A percentile compares a stretch with the other conserved stretches of the same genome.
phyloP scores from a whole-genome alignment of 352 stramenopile genomes.

The Halophytophthora batemanensis region DNA sequence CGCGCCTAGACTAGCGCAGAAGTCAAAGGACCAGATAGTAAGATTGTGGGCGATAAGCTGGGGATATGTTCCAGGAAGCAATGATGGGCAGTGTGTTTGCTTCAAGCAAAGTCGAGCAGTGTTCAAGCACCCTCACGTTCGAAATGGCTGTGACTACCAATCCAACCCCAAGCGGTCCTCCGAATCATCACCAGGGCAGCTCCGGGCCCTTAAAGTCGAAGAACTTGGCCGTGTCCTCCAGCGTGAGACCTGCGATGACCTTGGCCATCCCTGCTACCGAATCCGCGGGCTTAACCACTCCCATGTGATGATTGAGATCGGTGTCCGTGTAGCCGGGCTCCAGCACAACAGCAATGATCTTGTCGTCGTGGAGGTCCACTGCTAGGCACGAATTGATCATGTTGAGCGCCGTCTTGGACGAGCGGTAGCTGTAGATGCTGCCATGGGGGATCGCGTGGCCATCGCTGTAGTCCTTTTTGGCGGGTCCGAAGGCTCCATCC shows the following conservation, averaged over 20 bases:
- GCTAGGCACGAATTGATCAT: constrained; percentile 45
- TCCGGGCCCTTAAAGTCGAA: constrained; percentile 36
- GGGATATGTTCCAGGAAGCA: too few species aligned
- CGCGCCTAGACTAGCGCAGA: too few species aligned
- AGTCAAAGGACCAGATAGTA: too few species aligned
- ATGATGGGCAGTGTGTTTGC: too few species aligned
- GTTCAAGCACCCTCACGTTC: too few species aligned
- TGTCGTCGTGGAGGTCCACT: constrained; percentile 41
- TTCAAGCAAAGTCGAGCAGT: too few species aligned
- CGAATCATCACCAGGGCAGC: constrained; percentile 53
- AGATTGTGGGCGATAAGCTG: too few species aligned
- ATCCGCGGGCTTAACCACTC: constrained; percentile 27
- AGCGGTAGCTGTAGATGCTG: constrained; percentile 73
- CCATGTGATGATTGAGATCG: constrained; percentile 34
- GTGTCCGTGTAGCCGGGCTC: constrained; percentile 52
- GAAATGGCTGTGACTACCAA: too few species aligned
- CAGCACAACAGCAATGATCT: constrained; percentile 37
- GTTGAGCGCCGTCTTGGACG: constrained; percentile 71
- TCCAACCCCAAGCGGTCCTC: too few species aligned
- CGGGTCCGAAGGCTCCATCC: constrained; percentile 6
- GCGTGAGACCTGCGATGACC: constrained; percentile 27
- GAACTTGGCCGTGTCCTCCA: constrained; percentile 43
- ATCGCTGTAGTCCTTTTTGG: constrained; percentile 16
- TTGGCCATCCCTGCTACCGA: constrained; percentile 28
- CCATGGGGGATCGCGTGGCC: too few species aligned